Evolutionary conservation across 805 yeast genomes (phyloP).

Genomic region (Ogataea sp.): DNA sequence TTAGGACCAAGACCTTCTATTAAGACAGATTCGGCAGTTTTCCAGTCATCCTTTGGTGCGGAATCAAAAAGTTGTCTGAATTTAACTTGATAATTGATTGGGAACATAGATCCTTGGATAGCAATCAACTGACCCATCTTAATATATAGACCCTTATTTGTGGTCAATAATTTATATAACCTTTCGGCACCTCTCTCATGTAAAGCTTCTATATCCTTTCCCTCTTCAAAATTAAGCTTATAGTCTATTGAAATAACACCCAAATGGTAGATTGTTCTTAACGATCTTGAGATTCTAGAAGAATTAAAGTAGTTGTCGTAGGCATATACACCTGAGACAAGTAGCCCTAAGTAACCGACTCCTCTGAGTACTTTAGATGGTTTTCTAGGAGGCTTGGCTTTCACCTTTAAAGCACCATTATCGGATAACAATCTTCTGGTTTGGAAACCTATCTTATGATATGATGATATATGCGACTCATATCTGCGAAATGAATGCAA

Average conservation of each 20-base stretch:
- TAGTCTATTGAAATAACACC: constrained; percentile 52
- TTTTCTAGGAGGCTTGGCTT: too few species aligned
- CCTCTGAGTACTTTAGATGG: too few species aligned
- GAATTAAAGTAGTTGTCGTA: constrained; percentile 30
- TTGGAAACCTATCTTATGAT: too few species aligned
- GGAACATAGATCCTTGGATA: constrained; percentile 63
- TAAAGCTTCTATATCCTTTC: constrained; percentile 38
- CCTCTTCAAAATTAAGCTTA: constrained; percentile 40
- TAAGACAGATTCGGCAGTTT: constrained; percentile 31
- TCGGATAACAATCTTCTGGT: too few species aligned
- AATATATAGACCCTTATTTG: constrained; percentile 57
- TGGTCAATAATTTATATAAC: constrained; percentile 33
- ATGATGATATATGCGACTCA: too few species aligned
- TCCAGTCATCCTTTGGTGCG: constrained; percentile 58
- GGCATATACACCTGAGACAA: constrained; percentile 11
- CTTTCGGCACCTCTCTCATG: constrained; percentile 54
- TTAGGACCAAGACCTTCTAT: constrained; percentile 31
- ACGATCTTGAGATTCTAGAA: constrained; percentile 45
- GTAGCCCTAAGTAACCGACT: constrained; percentile 8
- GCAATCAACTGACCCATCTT: constrained; percentile 78
- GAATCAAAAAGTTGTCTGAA: constrained; percentile 55
- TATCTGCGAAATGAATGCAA: too few species aligned
- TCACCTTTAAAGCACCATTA: too few species aligned
- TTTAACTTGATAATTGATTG: constrained; percentile 50
- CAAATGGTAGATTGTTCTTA: constrained; percentile 40